A percentile compares a stretch with the other conserved stretches of the same genome.
Evolutionary conservation across 1,284 basidiomycete genomes (phyloP).

Genomic region (Sanghuangporus weigelae): DNA sequence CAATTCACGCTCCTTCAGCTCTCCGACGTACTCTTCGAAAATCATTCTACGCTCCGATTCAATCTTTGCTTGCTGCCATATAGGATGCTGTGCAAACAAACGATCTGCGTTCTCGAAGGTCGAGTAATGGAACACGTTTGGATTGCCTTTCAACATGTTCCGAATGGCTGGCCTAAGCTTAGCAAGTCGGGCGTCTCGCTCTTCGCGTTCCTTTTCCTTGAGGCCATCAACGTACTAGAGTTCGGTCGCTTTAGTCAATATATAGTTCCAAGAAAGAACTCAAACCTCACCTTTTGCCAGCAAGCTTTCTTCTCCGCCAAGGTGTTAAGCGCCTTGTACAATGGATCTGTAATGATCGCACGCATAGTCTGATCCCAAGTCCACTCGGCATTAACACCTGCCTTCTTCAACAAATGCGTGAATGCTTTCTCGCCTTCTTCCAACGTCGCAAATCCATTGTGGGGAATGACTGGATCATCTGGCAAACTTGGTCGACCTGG

Average conservation of each 20-base stretch:
- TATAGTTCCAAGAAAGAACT: not conserved
- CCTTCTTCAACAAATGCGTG: conserved; percentile 80
- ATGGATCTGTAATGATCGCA: conserved; percentile 94
- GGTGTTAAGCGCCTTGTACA: conserved; percentile 93
- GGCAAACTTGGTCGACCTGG: conserved; percentile 74
- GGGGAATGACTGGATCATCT: conserved; percentile 80
- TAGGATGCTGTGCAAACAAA: conserved; percentile 76
- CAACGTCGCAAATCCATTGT: conserved; percentile 79
- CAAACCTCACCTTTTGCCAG: conserved; percentile 75
- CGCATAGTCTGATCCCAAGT: conserved; percentile 99
- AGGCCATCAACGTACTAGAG: conserved; percentile 65
- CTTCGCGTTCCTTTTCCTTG: conserved; percentile 68
- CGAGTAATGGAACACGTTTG: conserved; percentile 83
- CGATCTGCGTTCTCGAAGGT: conserved; percentile 84
- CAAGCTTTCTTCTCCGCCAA: conserved; percentile 92
- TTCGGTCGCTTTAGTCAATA: not conserved
- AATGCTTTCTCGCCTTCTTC: conserved; percentile 96
- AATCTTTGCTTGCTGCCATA: conserved; percentile 82
- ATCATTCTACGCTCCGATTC: conserved; percentile 80
- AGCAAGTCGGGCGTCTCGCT: conserved; percentile 72
- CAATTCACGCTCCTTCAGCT: conserved; percentile 84
- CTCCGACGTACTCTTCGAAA: conserved; percentile 85
- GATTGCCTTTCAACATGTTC: conserved; percentile 79
- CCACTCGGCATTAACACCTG: conserved; percentile 87
- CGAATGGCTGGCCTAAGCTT: conserved; percentile 80